phyloP scores from a whole-genome alignment of 345 rosid genomes.

The Dipteronia sinensis region DNA sequence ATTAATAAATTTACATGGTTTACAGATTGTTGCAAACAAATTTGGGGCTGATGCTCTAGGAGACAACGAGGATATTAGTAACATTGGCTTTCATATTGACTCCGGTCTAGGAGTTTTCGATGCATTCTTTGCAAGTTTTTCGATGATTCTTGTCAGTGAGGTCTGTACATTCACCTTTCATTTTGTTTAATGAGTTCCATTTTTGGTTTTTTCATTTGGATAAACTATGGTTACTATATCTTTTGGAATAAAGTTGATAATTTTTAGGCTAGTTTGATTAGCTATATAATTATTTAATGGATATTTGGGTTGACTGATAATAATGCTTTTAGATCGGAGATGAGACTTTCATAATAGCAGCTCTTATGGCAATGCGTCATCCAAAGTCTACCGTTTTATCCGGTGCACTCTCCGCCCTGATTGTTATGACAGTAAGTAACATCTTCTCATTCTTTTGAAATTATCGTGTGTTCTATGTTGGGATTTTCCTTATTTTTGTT shows the following conservation, averaged over 20 bases:
- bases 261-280: not conserved
- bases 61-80: constrained; percentile 18
- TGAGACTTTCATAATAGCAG: constrained; percentile 98
- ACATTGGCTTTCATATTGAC: constrained; percentile 48
- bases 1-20: not conserved
- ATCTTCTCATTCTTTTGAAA: not conserved
- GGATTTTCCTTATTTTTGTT: not conserved
- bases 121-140: constrained; percentile 89
- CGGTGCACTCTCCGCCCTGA: constrained; percentile 88
- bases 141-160: constrained; percentile 97
- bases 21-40: constrained; percentile 49
- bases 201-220: no score
- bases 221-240: no score
- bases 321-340: constrained; percentile 75
- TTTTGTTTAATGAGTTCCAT: not conserved
- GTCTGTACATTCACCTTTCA: constrained; percentile 38
- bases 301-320: not conserved
- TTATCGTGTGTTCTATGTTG: not conserved
- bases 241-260: no score
- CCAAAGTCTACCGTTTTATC: constrained; percentile 91
- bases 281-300: constrained; percentile 12
- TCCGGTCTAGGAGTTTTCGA: constrained; percentile 86
- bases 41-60: constrained; percentile 33
- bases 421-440: constrained; percentile 94
- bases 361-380: constrained; percentile 99